Evolutionary conservation across 495 filamentous ascomycete species (phyloP), one percentile per base, ranked within the genome.

Genomic region (Aspergillus affinis): DNA sequence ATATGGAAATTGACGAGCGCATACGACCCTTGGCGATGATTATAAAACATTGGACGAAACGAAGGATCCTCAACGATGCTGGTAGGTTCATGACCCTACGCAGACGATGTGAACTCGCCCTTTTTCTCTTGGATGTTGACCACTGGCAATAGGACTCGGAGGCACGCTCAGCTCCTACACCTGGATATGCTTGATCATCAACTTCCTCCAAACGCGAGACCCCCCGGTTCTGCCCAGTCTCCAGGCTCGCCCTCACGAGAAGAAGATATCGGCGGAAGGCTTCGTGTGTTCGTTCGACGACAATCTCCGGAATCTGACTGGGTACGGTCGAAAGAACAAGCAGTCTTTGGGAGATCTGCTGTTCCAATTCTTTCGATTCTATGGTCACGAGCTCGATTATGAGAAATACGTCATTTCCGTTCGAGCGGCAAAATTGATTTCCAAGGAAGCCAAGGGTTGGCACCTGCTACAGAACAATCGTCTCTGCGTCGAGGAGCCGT

Each of bases 101-200:
- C 26, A 23, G n/a, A 6, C n/a, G 48, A 36, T 4, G 57, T 41
- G 20, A n/a, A 48, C n/a, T 29, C 18, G 44, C 26, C 5, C 19
- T 36, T 55, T 12, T n/a, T 17, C 48, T 45, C 29, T 29, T 23
- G 21, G 54, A 48, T 57, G 50, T 54, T 68, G 48, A 65, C 65
- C 66, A 51, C 68, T 45, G n/a, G 50, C 54, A 53, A 21, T 66
- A 96, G 93, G 89, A 44, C 86, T 93, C 66, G 94, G 95, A 57
- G 95, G 92, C 48, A 98, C 94, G 7, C 78, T 98, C 23, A 97
- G 94, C 72, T 98, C 95, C 10, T 98, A 98, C 68, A 96, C 94
- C n/a, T 98, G 94, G 94, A 97, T 97, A 71, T 98, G 94, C 77
- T 86, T 98, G 84, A 96, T 98, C 62, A 88, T 98, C 65, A 94